Percentiles rank a stretch among this genome's conserved stretches.
Evolutionary conservation across 208 protist species (phyloP).

Genomic region (Trypanosoma conorhini): DNA sequence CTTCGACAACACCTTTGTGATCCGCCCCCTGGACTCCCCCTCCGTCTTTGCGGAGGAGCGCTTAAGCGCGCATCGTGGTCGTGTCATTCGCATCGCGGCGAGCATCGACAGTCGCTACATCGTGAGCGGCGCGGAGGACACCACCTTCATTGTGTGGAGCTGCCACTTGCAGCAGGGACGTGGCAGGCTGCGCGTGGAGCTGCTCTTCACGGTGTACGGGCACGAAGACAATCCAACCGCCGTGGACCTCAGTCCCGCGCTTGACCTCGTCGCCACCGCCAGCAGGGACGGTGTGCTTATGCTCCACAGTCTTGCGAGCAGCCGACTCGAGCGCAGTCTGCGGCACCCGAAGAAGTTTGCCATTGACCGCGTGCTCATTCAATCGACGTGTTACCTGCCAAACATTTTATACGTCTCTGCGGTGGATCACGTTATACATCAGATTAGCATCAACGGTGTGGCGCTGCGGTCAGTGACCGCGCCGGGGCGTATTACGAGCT

Average conservation of each 20-base stretch:
- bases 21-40: slow-evolving; percentile 50
- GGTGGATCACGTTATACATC: slow-evolving; percentile 75
- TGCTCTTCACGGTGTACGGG: slow-evolving; percentile 81
- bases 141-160: slow-evolving; percentile 89
- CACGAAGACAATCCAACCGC: slow-evolving; percentile 86
- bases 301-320: slow-evolving; percentile 71
- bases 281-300: slow-evolving; percentile 82
- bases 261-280: slow-evolving; percentile 85
- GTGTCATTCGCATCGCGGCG: slow-evolving; percentile 63
- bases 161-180: slow-evolving; percentile 45
- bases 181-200: slow-evolving; percentile 44
- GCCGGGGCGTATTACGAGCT: slow-evolving; percentile 68
- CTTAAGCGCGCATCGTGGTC: slow-evolving; percentile 74
- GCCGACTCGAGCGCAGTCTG: slow-evolving; percentile 65
- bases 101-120: slow-evolving; percentile 78
- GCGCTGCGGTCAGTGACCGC: slow-evolving; percentile 55
- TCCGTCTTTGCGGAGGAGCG: slow-evolving; percentile 43
- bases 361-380: slow-evolving; percentile 83
- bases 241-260: slow-evolving; percentile 58
- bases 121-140: slow-evolving; percentile 88
- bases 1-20: slow-evolving; percentile 80
- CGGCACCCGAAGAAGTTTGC: slow-evolving; percentile 59
- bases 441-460: slow-evolving; percentile 80
- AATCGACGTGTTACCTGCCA: slow-evolving; percentile 77
- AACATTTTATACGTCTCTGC: slow-evolving; percentile 77